These are phyloP conservation scores for Penicillium hesseltinei DNA, from an alignment of 2,329 filamentous ascomycete genomes.

Conservation along the genomic window DNA sequence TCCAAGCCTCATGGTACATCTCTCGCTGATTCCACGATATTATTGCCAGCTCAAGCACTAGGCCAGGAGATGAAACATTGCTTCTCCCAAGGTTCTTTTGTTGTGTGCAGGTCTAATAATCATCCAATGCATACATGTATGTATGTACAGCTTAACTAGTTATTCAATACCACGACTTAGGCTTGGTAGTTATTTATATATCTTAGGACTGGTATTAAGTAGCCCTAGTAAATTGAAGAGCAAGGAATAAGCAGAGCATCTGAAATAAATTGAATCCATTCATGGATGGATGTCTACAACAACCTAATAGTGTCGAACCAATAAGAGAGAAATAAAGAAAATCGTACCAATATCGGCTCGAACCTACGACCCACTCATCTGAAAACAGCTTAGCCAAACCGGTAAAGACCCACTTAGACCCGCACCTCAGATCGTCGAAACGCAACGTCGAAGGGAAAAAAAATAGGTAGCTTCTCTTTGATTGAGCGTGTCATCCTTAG, in stretches of 20 bases:
- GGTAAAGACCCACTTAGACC: background rate
- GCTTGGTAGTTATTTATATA: background rate
- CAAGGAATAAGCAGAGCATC: background rate
- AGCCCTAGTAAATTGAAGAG: background rate
- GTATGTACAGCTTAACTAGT: background rate
- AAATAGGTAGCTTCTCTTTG: slow-evolving; percentile 73
- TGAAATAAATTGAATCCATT: background rate
- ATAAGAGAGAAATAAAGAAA: background rate
- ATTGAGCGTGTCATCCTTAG: slow-evolving; percentile 93
- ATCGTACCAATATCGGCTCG: background rate
- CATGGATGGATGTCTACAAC: background rate
- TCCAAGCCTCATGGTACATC: background rate
- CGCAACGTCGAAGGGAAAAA: slow-evolving; percentile 51
- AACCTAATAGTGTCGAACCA: background rate
- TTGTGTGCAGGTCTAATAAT: background rate
- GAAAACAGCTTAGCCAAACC: background rate
- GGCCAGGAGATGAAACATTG: background rate
- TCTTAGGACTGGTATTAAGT: too few species aligned
- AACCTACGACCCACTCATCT: background rate
- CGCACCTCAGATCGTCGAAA: too few species aligned
- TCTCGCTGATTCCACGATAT: background rate
- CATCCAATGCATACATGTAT: background rate
- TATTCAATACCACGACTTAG: background rate
- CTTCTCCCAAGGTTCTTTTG: background rate
- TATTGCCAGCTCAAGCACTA: background rate